A percentile compares a stretch with the other conserved stretches of the same genome.
These are phyloP conservation scores for Dissoconium aciculare DNA, from an alignment of 2,329 filamentous ascomycete genomes.

Conservation along the genomic window DNA sequence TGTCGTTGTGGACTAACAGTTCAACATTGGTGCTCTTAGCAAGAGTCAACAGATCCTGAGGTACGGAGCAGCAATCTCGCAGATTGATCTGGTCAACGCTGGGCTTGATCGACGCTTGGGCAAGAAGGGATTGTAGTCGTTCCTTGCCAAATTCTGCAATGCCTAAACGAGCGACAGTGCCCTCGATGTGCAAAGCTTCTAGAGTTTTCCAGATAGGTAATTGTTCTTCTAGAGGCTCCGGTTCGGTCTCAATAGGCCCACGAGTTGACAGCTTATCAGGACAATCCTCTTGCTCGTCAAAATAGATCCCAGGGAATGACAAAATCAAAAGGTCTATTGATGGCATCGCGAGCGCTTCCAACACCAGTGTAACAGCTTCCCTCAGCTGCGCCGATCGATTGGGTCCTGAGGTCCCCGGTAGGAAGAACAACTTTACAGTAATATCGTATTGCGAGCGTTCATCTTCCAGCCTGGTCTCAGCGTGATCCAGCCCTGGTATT, in stretches of 20 bases:
- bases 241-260: conserved; percentile 31
- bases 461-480: conserved; percentile 57
- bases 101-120: conserved; percentile 55
- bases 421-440: conserved; percentile 88
- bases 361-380: conserved; percentile 66
- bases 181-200: conserved; percentile 56
- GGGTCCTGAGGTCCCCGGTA: conserved; percentile 40
- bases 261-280: conserved; percentile 42
- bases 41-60: conserved; percentile 67
- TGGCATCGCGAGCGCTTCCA: conserved; percentile 60
- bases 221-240: conserved; percentile 44
- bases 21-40: conserved; percentile 76
- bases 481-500: conserved; percentile 64
- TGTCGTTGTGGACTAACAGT: conserved; percentile 84
- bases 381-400: conserved; percentile 52
- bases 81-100: conserved; percentile 92
- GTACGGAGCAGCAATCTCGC: conserved; percentile 88
- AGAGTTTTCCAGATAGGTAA: conserved; percentile 55
- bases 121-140: conserved; percentile 63
- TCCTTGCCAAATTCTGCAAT: conserved; percentile 84
- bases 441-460: conserved; percentile 80
- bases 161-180: conserved; percentile 60
- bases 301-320: conserved; percentile 83
- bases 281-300: conserved; percentile 73
- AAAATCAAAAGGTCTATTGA: conserved; percentile 79